phyloP scores from a whole-genome alignment of 495 filamentous ascomycete genomes.

The Penicillium goetzii region DNA sequence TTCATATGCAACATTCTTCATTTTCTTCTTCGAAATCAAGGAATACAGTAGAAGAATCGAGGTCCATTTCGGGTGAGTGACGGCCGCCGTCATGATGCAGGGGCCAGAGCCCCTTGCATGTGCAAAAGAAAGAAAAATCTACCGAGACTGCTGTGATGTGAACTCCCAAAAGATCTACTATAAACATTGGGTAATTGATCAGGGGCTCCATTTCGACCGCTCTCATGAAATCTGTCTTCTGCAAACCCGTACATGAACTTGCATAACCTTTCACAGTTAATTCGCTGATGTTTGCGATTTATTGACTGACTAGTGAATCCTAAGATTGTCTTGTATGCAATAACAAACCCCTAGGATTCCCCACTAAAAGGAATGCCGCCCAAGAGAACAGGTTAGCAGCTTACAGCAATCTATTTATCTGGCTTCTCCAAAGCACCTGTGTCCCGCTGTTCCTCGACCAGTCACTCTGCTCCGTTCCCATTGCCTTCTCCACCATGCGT shows the following conservation, averaged over 20 bases:
- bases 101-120: background rate
- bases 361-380: background rate
- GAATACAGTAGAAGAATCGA: background rate
- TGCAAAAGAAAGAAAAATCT: background rate
- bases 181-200: background rate
- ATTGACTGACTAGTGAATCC: conserved; percentile 2
- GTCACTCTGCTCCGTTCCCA: background rate
- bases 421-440: background rate
- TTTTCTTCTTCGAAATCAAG: background rate
- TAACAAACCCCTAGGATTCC: background rate
- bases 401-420: conserved; percentile 1
- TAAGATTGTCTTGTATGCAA: background rate
- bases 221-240: background rate
- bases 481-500: background rate
- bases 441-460: background rate
- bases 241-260: background rate
- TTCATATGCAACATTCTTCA: background rate
- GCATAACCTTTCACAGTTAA: background rate
- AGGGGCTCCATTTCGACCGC: background rate
- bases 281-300: background rate
- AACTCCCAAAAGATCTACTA: background rate
- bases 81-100: background rate
- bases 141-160: too few relatives aligned
- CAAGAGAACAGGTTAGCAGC: background rate
- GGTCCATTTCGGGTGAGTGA: background rate